These are phyloP conservation scores for Pleodorina starrii DNA, from an alignment of 139 green algal genomes.

Conservation along the genomic window DNA sequence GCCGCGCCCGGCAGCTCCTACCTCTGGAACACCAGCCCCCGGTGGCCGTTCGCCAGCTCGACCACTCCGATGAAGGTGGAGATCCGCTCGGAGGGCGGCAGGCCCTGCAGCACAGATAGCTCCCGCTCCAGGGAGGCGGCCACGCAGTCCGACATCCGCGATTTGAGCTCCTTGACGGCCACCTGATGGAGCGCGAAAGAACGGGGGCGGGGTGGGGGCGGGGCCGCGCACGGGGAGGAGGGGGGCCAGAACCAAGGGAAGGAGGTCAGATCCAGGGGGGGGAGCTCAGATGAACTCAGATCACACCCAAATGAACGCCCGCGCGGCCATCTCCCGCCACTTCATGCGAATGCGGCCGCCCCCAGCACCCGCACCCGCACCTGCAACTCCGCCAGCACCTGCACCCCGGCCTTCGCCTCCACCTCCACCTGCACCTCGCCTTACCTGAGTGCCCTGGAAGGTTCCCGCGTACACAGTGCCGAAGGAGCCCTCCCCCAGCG, in stretches of 20 bases:
- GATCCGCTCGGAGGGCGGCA: constrained; percentile 26
- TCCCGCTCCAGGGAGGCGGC: not conserved
- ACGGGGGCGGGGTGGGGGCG: not conserved
- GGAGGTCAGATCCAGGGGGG: too few relatives aligned
- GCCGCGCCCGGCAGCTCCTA: not conserved
- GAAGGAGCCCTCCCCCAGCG: constrained; percentile 31
- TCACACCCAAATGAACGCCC: too few relatives aligned
- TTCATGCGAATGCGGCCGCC: too few relatives aligned
- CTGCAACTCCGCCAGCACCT: too few relatives aligned
- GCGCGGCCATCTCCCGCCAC: too few relatives aligned
- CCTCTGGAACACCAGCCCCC: constrained; percentile 26
- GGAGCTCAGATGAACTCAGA: too few relatives aligned
- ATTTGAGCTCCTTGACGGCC: not conserved
- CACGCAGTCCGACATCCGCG: not conserved
- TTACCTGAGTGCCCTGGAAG: not conserved
- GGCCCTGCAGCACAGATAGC: constrained; percentile 20
- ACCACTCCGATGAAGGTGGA: not conserved
- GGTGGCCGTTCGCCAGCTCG: not conserved
- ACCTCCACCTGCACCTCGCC: too few relatives aligned
- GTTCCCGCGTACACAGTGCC: constrained; percentile 6
- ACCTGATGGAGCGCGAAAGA: too few relatives aligned
- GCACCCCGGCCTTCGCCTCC: too few relatives aligned
- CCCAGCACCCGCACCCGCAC: too few relatives aligned
- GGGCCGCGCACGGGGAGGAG: not conserved
- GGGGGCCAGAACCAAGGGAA: too few relatives aligned